Base-by-base conservation (phyloP, 2,329 filamentous ascomycete species). In the Venturia nashicola region DNA sequence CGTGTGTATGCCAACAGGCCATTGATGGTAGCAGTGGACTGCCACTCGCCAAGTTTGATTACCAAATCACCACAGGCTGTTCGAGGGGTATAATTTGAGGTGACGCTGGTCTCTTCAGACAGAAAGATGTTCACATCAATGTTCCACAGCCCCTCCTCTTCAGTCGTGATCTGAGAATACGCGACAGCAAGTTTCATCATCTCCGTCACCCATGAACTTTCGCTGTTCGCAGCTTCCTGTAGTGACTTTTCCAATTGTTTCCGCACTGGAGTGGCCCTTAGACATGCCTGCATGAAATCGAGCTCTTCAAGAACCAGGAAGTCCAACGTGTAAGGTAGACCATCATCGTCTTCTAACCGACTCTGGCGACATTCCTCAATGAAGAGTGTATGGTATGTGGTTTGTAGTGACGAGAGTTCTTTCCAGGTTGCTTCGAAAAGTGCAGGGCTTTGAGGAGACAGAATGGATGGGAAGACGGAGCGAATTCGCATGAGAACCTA, bases 91-190 rank as follows among this genome's bases (percentile, higher is more conserved):
- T 97, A 99, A 74, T 97, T 97, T 40, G 92, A 90, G 14, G 91
- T 96, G 20, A 97, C 89, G 2, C 91, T 93, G 1, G 91, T 93
- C 76, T 97, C 93, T 75, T 99, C 94, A 0, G 91, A 93, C 59
- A 99, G 81, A 75, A 95, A 99, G 2, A 99, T 83, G 65, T 96
- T 97, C 68, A 95, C 89, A 74, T 99, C 94, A 67, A 97, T 91
- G 69, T 97, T 91, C 94, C 94, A 99, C 11, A 99, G 77, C 8
- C 90, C 91, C 76, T 97, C 91, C 72, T 97, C 94, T 74, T 99
- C 94, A 36, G 85, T 86, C 1, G 89, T 92, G 69, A 99, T 95
- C 68, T 93, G 90, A 14, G 91, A 88, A 75, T 96, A 97, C 1
- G 86, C 85, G 23, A 91, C 86, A 11, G 91, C 84, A 68, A 97